Conservation (phyloP, 2,329 filamentous ascomycete species). For the Dryadomyces quercus-mongolicae region DNA sequence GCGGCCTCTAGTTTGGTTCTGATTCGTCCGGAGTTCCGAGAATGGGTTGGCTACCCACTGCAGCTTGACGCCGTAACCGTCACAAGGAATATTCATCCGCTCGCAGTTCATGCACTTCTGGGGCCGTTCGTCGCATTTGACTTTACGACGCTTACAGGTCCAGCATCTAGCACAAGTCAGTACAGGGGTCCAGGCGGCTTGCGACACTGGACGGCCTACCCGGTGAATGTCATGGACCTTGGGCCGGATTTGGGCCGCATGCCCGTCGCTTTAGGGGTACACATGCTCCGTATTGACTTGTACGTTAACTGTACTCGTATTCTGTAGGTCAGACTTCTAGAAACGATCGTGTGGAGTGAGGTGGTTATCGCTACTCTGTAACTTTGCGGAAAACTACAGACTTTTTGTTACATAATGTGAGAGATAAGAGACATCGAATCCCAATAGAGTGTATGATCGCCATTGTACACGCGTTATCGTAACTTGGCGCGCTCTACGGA, state of each 20-base stretch:
- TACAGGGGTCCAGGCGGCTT: neutral
- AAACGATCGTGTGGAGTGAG: no score
- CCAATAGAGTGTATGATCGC: no score
- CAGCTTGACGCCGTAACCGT: slow-evolving; percentile 4
- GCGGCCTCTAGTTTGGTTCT: neutral
- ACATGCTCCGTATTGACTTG: no score
- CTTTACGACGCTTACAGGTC: slow-evolving; percentile 9
- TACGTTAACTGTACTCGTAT: no score
- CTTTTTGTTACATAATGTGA: no score
- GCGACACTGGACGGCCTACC: neutral
- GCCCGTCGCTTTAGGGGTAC: no score
- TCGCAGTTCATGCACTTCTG: slow-evolving; percentile 8
- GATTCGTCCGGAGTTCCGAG: neutral
- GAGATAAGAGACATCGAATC: no score
- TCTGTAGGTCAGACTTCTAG: no score
- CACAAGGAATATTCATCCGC: slow-evolving; percentile 2
- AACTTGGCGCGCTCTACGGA: no score
- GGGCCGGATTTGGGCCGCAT: neutral
- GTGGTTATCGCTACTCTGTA: no score
- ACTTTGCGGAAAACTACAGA: no score
- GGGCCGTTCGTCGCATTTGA: slow-evolving; percentile 11
- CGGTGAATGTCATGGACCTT: neutral
- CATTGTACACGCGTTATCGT: no score
- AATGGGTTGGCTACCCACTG: slow-evolving; percentile 4
- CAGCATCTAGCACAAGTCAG: neutral